Percentiles rank a stretch among this genome's conserved stretches.
Conservation (phyloP, 2,329 filamentous ascomycete genomes). For the Fusarium oligoseptatum region DNA sequence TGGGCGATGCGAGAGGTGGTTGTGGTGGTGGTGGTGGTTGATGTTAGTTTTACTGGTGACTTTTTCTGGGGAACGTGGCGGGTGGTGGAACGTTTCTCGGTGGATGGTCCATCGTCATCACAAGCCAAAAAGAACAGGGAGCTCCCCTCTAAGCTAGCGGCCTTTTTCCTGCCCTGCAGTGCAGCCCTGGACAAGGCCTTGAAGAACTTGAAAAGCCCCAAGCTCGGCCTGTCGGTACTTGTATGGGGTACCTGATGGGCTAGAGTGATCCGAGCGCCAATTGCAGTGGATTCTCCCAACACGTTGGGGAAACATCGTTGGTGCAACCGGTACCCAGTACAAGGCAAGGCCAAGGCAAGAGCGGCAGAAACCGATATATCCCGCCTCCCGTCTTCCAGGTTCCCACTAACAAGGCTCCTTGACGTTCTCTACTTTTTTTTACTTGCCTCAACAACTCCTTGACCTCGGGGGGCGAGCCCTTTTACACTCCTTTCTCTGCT, state of each 20-base stretch:
- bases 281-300: constrained; percentile 43
- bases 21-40: constrained; percentile 18
- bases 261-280: constrained; percentile 38
- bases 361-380: constrained; percentile 44
- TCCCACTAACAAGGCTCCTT: constrained; percentile 1
- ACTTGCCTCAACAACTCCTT: constrained; percentile 10
- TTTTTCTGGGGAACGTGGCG: constrained; percentile 27
- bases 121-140: constrained; percentile 34
- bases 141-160: neutral
- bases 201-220: neutral
- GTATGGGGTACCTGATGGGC: constrained; percentile 18
- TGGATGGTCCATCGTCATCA: constrained; percentile 36
- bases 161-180: neutral
- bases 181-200: neutral
- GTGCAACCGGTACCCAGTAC: constrained; percentile 25
- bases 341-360: constrained; percentile 6
- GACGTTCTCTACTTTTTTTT: constrained; percentile 3
- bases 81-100: constrained; percentile 24
- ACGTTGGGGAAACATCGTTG: constrained; percentile 43
- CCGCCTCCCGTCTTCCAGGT: constrained; percentile 29
- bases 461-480: neutral
- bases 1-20: constrained; percentile 28
- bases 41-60: constrained; percentile 11
- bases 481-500: neutral
- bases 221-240: constrained; percentile 13